Evolutionary conservation across 345 rosid genomes (phyloP), one percentile per base, ranked within the genome.

Genomic region (Boechera retrofracta): DNA sequence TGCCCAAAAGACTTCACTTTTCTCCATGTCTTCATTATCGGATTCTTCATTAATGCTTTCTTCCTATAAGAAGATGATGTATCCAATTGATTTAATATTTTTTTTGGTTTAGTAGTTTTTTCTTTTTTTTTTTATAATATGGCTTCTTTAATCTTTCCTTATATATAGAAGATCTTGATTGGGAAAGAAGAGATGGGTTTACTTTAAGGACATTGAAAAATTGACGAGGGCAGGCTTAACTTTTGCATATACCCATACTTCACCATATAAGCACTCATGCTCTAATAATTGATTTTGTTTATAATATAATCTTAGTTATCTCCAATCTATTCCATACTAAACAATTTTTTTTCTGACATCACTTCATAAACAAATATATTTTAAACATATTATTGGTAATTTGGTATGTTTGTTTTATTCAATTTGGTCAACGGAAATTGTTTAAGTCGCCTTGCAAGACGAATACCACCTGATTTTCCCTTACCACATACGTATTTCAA

Each of bases 11-110:
- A 86, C 41, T 76, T 81, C 83, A 93, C 77, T 45, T 87, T 79
- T 65, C 85, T 81, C 97, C 97, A 91, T 31, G 92, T 87, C 71
- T 80, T 83, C 56, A 13, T 8, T 9, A 93, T 71, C 55, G 86
- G 73, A 45, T 79, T 88, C 70, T 82, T 83, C 80, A 83, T 85
- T 51, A 41, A n/a, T 71, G 15, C 8, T 64, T 7, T 73, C 53
- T 83, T 80, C 56, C 18, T 78, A 63, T 33, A 69, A 44, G 16
- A 62, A 0, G n/a, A 58, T 31, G 56, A 71, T 18, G 10, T 41
- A 57, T 59, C 32, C 4, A 44, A 45, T 18, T 71, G 38, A 10
- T 45, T 58, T 12, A 8, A 18, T n/a, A 45, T 21, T 2, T 32
- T 57, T 18, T 24, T 26, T 2, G 29, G 48, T 39, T 48, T 35